Conservation (phyloP, 352 stramenopile genomes). For the Albugo candida region DNA sequence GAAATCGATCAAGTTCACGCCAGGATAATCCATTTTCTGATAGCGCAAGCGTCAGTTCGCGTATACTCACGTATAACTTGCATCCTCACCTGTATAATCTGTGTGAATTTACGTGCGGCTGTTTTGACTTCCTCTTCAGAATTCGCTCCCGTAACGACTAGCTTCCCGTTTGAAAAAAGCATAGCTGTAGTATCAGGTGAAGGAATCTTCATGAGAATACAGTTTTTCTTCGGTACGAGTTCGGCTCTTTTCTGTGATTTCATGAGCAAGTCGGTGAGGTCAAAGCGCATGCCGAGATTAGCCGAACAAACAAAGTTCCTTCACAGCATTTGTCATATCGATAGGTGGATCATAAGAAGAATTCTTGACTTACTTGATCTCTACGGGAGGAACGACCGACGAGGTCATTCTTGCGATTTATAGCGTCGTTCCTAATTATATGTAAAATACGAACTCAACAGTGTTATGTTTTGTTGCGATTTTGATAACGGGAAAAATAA, state of each 20-base stretch:
- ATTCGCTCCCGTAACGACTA: constrained; percentile 57
- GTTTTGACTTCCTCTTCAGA: constrained; percentile 57
- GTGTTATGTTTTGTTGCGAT: too few species aligned
- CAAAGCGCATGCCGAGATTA: constrained; percentile 66
- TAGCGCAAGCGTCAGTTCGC: too few species aligned
- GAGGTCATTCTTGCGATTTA: too few species aligned
- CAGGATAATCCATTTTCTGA: constrained; percentile 69
- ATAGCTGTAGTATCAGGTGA: constrained; percentile 52
- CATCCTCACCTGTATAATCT: constrained; percentile 22
- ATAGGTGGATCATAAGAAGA: too few species aligned
- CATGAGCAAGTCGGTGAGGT: constrained; percentile 38
- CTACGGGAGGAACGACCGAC: too few species aligned
- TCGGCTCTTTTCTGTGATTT: constrained; percentile 60
- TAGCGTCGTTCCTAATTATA: too few species aligned
- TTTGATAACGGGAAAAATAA: too few species aligned
- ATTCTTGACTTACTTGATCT: too few species aligned
- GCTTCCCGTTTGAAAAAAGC: constrained; percentile 69
- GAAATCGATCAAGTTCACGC: constrained; percentile 75
- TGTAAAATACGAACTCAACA: too few species aligned
- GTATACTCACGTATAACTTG: too few species aligned
- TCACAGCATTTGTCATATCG: too few species aligned
- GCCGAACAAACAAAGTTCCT: constrained; percentile 67
- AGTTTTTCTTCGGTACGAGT: constrained; percentile 75
- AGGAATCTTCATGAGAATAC: constrained; percentile 61
- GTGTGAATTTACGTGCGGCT: constrained; percentile 54